phyloP scores from a whole-genome alignment of 1,139 yeast species.

The Lodderomyces theae region DNA sequence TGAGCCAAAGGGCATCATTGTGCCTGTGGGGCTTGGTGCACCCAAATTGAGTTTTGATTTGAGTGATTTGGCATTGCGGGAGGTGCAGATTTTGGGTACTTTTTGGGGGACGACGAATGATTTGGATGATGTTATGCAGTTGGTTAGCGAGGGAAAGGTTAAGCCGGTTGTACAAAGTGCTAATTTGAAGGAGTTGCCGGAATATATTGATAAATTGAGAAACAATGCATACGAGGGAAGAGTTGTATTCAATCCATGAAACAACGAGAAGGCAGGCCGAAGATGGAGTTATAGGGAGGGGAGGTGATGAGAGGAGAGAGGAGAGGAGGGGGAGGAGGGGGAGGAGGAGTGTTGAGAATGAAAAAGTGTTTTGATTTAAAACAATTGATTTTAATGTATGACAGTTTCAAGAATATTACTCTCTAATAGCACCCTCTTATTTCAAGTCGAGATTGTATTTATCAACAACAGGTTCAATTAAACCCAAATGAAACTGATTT shows the following conservation, averaged over 20 bases:
- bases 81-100: conserved; percentile 33
- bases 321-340: too few species aligned
- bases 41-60: conserved; percentile 25
- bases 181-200: conserved; percentile 33
- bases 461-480: conserved; percentile 13
- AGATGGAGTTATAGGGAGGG: too few species aligned
- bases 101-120: conserved; percentile 46
- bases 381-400: background rate
- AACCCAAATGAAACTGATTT: conserved; percentile 14
- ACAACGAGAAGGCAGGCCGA: too few species aligned
- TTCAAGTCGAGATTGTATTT: conserved; percentile 13
- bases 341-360: too few species aligned
- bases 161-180: conserved; percentile 33
- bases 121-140: conserved; percentile 37
- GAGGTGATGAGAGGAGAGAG: too few species aligned
- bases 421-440: background rate
- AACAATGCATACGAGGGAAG: conserved; percentile 39
- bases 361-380: too few species aligned
- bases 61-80: conserved; percentile 36
- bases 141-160: conserved; percentile 36
- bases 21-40: conserved; percentile 41
- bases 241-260: conserved; percentile 36
- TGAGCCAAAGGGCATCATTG: conserved; percentile 31
- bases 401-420: too few species aligned
- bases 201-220: conserved; percentile 30